Evolutionary conservation across 2,329 filamentous ascomycete species (phyloP).

Genomic region (Trichoderma sp.): DNA sequence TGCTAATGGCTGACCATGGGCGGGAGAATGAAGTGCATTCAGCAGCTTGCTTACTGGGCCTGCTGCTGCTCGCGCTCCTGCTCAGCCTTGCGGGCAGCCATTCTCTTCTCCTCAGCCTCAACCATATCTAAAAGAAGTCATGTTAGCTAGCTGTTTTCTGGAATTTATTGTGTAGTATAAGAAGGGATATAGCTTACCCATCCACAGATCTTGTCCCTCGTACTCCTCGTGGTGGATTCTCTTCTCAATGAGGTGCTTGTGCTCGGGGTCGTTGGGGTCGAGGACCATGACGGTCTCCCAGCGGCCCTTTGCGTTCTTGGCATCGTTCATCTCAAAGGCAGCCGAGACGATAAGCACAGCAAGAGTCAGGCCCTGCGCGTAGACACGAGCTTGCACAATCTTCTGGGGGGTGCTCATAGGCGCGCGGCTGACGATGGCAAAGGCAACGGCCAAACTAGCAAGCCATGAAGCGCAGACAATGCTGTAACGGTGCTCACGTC

Average conservation of each 20-base stretch:
- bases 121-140: constrained; percentile 64
- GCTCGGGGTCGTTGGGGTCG: constrained; percentile 77
- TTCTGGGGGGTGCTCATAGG: constrained; percentile 75
- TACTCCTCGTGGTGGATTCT: constrained; percentile 83
- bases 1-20: neutral
- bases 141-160: constrained; percentile 16
- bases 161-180: neutral
- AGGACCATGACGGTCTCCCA: constrained; percentile 83
- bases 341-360: constrained; percentile 80
- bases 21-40: constrained; percentile 1
- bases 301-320: constrained; percentile 68
- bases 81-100: constrained; percentile 41
- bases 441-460: constrained; percentile 71
- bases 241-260: constrained; percentile 83
- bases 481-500: constrained; percentile 76
- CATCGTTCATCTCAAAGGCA: constrained; percentile 76
- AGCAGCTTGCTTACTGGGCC: constrained; percentile 18
- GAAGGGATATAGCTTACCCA: constrained; percentile 50
- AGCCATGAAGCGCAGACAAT: constrained; percentile 83
- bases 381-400: constrained; percentile 90
- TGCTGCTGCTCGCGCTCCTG: constrained; percentile 19
- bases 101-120: constrained; percentile 67
- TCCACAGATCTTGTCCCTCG: constrained; percentile 90
- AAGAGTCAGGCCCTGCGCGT: constrained; percentile 85
- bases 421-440: constrained; percentile 74